Evolutionary conservation across 1,284 basidiomycete genomes (phyloP).

Genomic region (Tausonia pullulans): DNA sequence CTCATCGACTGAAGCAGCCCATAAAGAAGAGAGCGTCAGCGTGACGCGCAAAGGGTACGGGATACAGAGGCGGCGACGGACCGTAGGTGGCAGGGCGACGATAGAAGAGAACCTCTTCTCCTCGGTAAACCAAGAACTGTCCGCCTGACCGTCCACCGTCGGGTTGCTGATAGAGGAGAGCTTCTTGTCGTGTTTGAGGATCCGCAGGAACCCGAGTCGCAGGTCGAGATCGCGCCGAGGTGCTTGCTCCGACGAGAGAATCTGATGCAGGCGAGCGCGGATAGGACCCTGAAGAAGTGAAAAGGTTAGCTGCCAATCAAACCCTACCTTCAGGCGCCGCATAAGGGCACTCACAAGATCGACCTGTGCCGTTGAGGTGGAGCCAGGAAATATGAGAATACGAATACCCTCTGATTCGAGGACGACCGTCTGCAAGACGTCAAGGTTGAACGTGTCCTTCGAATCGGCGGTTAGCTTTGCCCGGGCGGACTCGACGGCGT

Average conservation of each 20-base stretch:
- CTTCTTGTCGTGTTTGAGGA: slow-evolving; percentile 40
- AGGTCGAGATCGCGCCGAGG: slow-evolving; percentile 48
- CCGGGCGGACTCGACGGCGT: slow-evolving; percentile 35
- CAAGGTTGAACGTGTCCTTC: slow-evolving; percentile 51
- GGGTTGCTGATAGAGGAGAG: background rate
- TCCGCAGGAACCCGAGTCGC: slow-evolving; percentile 59
- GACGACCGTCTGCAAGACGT: slow-evolving; percentile 41
- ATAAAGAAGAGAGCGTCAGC: background rate
- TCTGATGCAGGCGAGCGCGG: slow-evolving; percentile 72
- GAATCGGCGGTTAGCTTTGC: slow-evolving; percentile 47
- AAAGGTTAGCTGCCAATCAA: no score
- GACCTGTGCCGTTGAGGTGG: background rate
- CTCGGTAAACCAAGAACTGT: no score
- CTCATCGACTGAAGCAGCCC: background rate
- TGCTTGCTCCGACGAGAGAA: slow-evolving; percentile 57
- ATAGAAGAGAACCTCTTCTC: no score
- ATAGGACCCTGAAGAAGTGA: slow-evolving; percentile 36
- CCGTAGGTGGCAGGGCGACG: no score
- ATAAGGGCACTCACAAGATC: background rate
- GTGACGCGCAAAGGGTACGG: background rate
- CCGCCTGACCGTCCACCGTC: no score
- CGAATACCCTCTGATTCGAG: no score
- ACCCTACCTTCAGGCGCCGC: no score
- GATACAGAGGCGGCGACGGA: background rate
- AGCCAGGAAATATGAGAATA: background rate